A percentile compares a stretch with the other conserved stretches of the same genome.
phyloP scores from a whole-genome alignment of 768 basidiomycete species.

The Leucocoprinus birnbaumii region DNA sequence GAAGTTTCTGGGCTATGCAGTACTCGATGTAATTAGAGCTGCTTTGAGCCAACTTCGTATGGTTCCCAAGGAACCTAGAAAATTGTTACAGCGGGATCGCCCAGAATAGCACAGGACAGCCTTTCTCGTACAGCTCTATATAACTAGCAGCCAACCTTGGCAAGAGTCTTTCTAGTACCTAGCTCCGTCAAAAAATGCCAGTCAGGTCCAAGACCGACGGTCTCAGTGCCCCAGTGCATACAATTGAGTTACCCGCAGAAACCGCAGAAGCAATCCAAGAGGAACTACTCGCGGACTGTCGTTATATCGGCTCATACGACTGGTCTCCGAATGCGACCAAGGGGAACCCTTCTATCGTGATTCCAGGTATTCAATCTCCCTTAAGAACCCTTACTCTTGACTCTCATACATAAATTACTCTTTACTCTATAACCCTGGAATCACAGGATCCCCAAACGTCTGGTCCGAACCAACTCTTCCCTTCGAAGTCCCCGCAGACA shows the following conservation, averaged over 20 bases:
- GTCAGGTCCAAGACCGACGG: not conserved
- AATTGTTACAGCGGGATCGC: no score
- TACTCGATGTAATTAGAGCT: no score
- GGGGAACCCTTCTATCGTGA: slow-evolving; percentile 45
- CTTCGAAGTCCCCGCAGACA: slow-evolving; percentile 51
- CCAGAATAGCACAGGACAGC: no score
- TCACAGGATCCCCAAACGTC: slow-evolving; percentile 54
- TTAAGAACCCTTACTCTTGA: not conserved
- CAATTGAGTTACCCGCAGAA: not conserved
- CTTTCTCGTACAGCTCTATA: no score
- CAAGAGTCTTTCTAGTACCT: no score
- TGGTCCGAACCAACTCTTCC: slow-evolving; percentile 51
- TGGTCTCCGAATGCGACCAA: slow-evolving; percentile 34
- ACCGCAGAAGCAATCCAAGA: not conserved
- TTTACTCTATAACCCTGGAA: not conserved
- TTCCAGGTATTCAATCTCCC: slow-evolving; percentile 33
- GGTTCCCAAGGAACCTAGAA: no score
- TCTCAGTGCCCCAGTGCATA: not conserved
- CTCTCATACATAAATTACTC: not conserved
- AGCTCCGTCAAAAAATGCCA: not conserved
- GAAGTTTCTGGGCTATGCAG: no score
- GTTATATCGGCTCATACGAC: slow-evolving; percentile 53
- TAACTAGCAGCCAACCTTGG: no score
- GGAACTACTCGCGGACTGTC: slow-evolving; percentile 25
- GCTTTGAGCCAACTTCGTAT: no score